A percentile compares a stretch with the other conserved stretches of the same genome.
Evolutionary conservation across 805 yeast species (phyloP).

Genomic region (Teunomyces aglyptinius): DNA sequence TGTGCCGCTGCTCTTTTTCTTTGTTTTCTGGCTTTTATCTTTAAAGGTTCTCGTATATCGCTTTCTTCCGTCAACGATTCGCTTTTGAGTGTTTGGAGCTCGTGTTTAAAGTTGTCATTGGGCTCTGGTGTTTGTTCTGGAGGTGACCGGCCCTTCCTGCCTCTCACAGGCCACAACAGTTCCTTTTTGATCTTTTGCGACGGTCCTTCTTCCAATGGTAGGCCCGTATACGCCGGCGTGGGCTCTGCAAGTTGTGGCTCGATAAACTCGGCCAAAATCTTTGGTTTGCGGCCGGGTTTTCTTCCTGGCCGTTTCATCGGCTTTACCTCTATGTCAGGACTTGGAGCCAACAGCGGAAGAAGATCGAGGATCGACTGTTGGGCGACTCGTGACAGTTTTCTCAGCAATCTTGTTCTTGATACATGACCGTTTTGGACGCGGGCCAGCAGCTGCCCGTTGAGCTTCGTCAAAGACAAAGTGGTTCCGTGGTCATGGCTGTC

Average conservation of each 20-base stretch:
- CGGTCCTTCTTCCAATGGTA: slow-evolving; percentile 70
- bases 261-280: slow-evolving; percentile 28
- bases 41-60: slow-evolving; percentile 14
- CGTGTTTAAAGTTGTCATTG: slow-evolving; percentile 12
- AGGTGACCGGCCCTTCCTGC: slow-evolving; percentile 9
- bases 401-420: too few relatives aligned
- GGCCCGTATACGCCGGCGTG: slow-evolving; percentile 64
- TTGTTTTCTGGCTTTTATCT: slow-evolving; percentile 5
- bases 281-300: neutral
- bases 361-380: neutral
- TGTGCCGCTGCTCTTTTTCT: neutral
- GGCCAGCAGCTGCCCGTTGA: too few relatives aligned
- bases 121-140: slow-evolving; percentile 14
- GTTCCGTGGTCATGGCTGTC: neutral
- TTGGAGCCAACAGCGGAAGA: neutral
- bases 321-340: neutral
- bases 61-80: slow-evolving; percentile 16
- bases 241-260: slow-evolving; percentile 63
- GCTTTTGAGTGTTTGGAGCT: slow-evolving; percentile 15
- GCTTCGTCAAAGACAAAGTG: too few relatives aligned
- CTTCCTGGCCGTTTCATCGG: neutral
- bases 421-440: too few relatives aligned
- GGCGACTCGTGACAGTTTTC: neutral
- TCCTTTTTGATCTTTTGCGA: slow-evolving; percentile 56
- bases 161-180: slow-evolving; percentile 48